Percentiles rank a stretch among this genome's conserved stretches.
Evolutionary conservation across 2,329 filamentous ascomycete genomes (phyloP).

Genomic region (Dothistroma pini): DNA sequence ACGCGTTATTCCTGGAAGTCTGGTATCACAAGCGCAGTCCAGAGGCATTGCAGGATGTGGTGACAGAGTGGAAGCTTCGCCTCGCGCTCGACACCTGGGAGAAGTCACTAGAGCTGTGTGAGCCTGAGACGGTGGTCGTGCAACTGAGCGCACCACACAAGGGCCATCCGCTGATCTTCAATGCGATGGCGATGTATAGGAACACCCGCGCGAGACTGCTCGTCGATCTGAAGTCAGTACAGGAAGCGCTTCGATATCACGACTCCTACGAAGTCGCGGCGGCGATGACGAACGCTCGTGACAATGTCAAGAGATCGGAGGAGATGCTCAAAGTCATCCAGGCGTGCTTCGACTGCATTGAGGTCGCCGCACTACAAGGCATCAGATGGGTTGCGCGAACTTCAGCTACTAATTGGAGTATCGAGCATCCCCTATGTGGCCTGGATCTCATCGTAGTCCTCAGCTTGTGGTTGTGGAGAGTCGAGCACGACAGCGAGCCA

Average conservation of each 20-base stretch:
- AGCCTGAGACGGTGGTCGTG: slow-evolving; percentile 83
- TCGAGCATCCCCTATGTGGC: slow-evolving; percentile 94
- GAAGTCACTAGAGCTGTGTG: slow-evolving; percentile 88
- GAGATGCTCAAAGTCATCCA: slow-evolving; percentile 99
- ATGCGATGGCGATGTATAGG: slow-evolving; percentile 94
- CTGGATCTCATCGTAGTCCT: slow-evolving; percentile 98
- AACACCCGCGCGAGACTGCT: slow-evolving; percentile 89
- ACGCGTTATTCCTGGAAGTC: slow-evolving; percentile 93
- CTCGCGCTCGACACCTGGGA: slow-evolving; percentile 98
- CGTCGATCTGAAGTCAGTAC: slow-evolving; percentile 91
- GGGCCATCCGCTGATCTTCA: slow-evolving; percentile 94
- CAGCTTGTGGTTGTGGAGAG: slow-evolving; percentile 95
- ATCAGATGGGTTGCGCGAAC: slow-evolving; percentile 98
- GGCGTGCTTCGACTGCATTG: slow-evolving; percentile 95
- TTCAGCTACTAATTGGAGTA: slow-evolving; percentile 97
- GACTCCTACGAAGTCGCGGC: slow-evolving; percentile 95
- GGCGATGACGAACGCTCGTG: slow-evolving; percentile 90
- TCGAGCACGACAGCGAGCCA: slow-evolving; percentile 97
- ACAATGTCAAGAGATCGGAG: slow-evolving; percentile 88
- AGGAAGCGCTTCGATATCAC: slow-evolving; percentile 95
- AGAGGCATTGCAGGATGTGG: slow-evolving; percentile 94
- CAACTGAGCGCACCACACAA: slow-evolving; percentile 92
- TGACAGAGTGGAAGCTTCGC: slow-evolving; percentile 96
- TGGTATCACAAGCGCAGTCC: slow-evolving; percentile 99
- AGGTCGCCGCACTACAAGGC: slow-evolving; percentile 89